A percentile compares a stretch with the other conserved stretches of the same genome.
Evolutionary conservation across 495 filamentous ascomycete species (phyloP).

Genomic region (Penicillium maclennaniae): DNA sequence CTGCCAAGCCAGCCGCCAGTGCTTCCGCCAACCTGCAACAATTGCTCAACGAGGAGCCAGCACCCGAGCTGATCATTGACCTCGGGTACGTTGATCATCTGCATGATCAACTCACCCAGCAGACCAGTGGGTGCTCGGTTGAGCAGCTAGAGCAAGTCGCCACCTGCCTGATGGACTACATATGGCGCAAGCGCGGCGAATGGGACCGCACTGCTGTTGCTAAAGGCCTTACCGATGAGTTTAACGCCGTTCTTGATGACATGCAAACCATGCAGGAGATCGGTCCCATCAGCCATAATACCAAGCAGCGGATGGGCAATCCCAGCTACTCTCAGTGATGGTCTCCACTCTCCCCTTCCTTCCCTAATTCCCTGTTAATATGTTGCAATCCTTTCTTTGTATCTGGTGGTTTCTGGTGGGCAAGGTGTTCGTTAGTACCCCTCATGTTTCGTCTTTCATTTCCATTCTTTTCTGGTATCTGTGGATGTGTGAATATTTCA

Average conservation of each 20-base stretch:
- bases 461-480: not conserved
- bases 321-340: slow-evolving; percentile 18
- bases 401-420: slow-evolving; percentile 2
- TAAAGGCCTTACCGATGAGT: slow-evolving; percentile 55
- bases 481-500: slow-evolving; percentile 6
- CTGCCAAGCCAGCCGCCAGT: slow-evolving; percentile 24
- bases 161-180: slow-evolving; percentile 80
- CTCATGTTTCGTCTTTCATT: not conserved
- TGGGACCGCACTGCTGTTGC: slow-evolving; percentile 77
- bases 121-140: slow-evolving; percentile 75
- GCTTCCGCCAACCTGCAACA: slow-evolving; percentile 37
- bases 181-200: slow-evolving; percentile 75
- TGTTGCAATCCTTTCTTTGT: not conserved
- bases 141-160: slow-evolving; percentile 95
- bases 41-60: slow-evolving; percentile 42
- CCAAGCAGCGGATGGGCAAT: slow-evolving; percentile 31
- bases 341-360: not conserved
- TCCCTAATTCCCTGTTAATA: slow-evolving; percentile 5
- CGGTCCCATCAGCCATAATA: slow-evolving; percentile 38
- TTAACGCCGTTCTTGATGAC: slow-evolving; percentile 77
- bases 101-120: slow-evolving; percentile 53
- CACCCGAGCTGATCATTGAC: slow-evolving; percentile 53
- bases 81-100: slow-evolving; percentile 51
- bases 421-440: slow-evolving; percentile 7
- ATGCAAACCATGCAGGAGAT: slow-evolving; percentile 67